These are phyloP conservation scores for Mrakiaceae sp. DNA, from an alignment of 1,284 basidiomycete genomes.

Conservation along the genomic window DNA sequence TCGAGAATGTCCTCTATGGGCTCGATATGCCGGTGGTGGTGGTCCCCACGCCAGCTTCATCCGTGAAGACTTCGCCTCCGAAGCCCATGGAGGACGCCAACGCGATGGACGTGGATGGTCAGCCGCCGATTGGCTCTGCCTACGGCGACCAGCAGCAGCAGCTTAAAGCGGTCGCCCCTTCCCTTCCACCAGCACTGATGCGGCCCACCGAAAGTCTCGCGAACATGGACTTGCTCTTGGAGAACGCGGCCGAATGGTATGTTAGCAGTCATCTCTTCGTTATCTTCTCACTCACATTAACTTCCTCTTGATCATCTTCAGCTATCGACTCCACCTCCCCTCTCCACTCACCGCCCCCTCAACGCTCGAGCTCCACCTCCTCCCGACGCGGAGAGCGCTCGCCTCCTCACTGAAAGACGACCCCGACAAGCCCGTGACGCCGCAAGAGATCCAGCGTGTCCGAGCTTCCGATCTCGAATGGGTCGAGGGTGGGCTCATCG, in stretches of 20 bases:
- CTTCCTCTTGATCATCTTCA: background rate
- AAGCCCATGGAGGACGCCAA: too few relatives aligned
- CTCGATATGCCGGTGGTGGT: background rate
- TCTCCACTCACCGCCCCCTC: background rate
- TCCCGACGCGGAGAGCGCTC: too few relatives aligned
- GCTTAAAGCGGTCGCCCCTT: too few relatives aligned
- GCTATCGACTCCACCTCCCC: constrained; percentile 5
- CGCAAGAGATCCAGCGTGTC: too few relatives aligned
- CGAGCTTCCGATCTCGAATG: constrained; percentile 13
- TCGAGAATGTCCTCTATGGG: background rate
- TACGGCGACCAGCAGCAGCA: too few relatives aligned
- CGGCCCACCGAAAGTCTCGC: background rate
- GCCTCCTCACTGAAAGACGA: too few relatives aligned
- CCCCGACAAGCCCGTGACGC: too few relatives aligned
- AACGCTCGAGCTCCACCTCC: background rate
- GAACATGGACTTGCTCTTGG: constrained; percentile 8
- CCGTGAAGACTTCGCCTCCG: too few relatives aligned
- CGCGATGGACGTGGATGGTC: too few relatives aligned
- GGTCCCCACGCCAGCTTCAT: too few relatives aligned
- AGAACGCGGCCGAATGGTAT: constrained; percentile 14
- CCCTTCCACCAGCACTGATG: too few relatives aligned
- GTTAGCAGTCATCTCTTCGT: background rate
- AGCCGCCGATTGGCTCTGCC: too few relatives aligned
- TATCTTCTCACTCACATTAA: background rate
- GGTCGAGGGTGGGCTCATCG: constrained; percentile 14